phyloP scores from a whole-genome alignment of 2,329 filamentous ascomycete genomes.

The Neobulgaria alba region DNA sequence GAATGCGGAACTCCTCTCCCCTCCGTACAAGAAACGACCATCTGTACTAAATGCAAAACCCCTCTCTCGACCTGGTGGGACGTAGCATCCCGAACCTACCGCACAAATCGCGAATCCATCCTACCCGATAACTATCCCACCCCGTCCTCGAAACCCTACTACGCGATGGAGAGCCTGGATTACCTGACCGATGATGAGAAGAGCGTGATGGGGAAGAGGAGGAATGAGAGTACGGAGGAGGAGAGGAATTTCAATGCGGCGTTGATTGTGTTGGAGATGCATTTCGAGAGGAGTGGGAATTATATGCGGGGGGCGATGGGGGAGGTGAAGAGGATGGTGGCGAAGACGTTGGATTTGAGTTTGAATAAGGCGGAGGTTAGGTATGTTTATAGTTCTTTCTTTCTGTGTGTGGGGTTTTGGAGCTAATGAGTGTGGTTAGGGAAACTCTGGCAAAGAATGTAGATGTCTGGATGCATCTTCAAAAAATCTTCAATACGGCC shows the following conservation, averaged over 20 bases:
- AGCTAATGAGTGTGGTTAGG: no score
- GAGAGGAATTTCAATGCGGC: constrained; percentile 54
- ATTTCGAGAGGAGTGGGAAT: constrained; percentile 47
- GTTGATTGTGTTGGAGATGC: constrained; percentile 52
- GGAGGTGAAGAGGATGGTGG: constrained; percentile 48
- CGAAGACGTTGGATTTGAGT: constrained; percentile 55
- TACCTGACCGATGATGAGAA: constrained; percentile 3
- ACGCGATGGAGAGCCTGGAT: not conserved
- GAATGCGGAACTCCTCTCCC: constrained; percentile 25
- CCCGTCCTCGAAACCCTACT: no score
- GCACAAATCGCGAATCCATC: constrained; percentile 26
- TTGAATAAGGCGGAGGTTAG: constrained; percentile 49
- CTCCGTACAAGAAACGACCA: constrained; percentile 19
- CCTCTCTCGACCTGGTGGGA: constrained; percentile 27
- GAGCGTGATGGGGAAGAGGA: constrained; percentile 15
- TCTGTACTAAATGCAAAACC: constrained; percentile 27
- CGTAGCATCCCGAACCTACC: constrained; percentile 23
- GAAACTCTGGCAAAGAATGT: constrained; percentile 54
- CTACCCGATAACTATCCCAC: constrained; percentile 10
- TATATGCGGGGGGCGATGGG: constrained; percentile 49
- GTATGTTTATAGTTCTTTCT: constrained; percentile 30
- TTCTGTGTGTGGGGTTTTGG: no score
- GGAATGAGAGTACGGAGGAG: constrained; percentile 44
- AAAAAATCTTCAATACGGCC: constrained; percentile 51
- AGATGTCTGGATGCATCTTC: constrained; percentile 57